These are phyloP conservation scores for Sclerotinia subarctica DNA, from an alignment of 2,329 filamentous ascomycete species.

Conservation along the genomic window DNA sequence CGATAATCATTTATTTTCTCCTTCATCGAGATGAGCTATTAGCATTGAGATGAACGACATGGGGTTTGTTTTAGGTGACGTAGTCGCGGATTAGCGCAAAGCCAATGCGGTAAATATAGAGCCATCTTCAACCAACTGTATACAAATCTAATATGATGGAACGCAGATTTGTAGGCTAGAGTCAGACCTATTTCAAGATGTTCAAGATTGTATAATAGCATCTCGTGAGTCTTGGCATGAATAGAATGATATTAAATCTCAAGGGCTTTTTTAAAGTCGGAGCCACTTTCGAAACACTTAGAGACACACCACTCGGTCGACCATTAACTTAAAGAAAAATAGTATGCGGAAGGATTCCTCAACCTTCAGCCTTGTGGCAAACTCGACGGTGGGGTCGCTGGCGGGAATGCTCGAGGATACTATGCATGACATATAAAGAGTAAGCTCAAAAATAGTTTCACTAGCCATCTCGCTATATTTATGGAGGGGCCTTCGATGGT, in stretches of 20 bases:
- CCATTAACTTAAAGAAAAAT: not conserved
- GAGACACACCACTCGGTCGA: not conserved
- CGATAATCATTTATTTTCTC: no score
- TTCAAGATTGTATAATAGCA: not conserved
- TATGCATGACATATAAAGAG: slow-evolving; percentile 9
- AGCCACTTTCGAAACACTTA: not conserved
- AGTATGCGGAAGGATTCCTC: not conserved
- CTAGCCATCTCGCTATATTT: not conserved
- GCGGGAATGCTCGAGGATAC: not conserved
- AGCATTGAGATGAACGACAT: not conserved
- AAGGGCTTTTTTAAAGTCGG: not conserved
- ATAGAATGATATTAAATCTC: not conserved
- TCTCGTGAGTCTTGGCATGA: not conserved
- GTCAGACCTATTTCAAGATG: not conserved
- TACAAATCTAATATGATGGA: not conserved
- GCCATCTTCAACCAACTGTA: not conserved
- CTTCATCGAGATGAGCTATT: not conserved
- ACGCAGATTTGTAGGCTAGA: not conserved
- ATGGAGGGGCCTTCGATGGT: not conserved
- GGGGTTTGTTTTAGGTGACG: not conserved
- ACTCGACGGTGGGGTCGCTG: not conserved
- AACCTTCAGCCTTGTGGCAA: slow-evolving; percentile 3
- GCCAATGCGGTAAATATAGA: not conserved
- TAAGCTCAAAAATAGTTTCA: not conserved
- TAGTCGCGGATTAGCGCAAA: not conserved